Conservation (phyloP, 2,329 filamentous ascomycete genomes). For the Penicillium aurantiogriseum region DNA sequence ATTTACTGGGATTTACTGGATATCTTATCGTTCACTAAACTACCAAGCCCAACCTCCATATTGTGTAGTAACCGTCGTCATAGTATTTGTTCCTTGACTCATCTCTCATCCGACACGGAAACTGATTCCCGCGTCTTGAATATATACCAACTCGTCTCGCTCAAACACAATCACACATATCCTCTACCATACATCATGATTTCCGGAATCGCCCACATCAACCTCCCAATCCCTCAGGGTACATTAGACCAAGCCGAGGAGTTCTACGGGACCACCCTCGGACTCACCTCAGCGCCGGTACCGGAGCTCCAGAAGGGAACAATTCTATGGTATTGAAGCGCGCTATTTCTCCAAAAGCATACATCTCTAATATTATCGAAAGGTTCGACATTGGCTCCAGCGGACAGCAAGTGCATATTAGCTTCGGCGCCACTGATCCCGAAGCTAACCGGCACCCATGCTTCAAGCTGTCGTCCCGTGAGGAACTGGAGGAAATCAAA, state of each 20-base stretch:
- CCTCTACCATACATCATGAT: conserved; percentile 44
- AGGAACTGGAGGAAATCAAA: conserved; percentile 51
- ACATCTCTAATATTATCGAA: neutral
- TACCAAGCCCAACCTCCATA: neutral
- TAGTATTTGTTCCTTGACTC: neutral
- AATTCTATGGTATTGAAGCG: conserved; percentile 52
- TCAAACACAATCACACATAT: neutral
- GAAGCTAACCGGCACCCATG: conserved; percentile 56
- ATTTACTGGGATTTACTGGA: neutral
- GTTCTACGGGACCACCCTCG: conserved; percentile 59
- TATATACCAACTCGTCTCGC: neutral
- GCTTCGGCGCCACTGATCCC: conserved; percentile 44
- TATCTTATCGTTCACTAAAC: neutral
- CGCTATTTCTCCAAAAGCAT: neutral
- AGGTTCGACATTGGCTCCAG: conserved; percentile 56
- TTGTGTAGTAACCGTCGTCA: neutral
- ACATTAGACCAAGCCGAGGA: conserved; percentile 52
- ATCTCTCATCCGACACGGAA: conserved; percentile 2
- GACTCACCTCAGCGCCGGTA: conserved; percentile 53
- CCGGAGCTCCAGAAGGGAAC: conserved; percentile 52
- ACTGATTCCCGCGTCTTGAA: conserved; percentile 1
- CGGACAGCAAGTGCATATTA: conserved; percentile 58
- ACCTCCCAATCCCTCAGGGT: conserved; percentile 56
- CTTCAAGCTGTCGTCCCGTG: conserved; percentile 52
- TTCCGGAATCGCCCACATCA: conserved; percentile 57